Base-by-base conservation (phyloP, 1,284 basidiomycete species). In the Stereum hirsutum region DNA sequence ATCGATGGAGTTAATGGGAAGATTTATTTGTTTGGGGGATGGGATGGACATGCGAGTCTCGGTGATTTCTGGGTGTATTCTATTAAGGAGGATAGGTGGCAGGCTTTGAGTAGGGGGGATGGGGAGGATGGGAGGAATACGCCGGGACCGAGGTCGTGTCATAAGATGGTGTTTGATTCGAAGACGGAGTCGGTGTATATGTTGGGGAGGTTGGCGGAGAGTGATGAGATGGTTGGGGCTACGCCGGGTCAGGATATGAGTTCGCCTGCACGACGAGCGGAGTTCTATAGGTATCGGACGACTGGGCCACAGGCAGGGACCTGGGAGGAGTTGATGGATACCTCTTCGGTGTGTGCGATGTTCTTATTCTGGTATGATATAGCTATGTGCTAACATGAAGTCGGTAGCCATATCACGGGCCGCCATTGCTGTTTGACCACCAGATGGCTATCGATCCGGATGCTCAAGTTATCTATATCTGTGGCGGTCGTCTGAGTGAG, bases 41-140 rank as follows among this genome's bases (percentile, higher is more conserved):
- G 80, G 77, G 76, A 89, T 49, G 88, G 89, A 2, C 60, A 72
- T 45, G 79, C 72, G 47, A 79, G 76, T 45, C 65, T 91, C 12
- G 80, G 84, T 49, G 89, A 92, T 57, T 80, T 91, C 46, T 90
- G 88, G 88, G 69, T 71, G 33, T 91, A 86, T 58, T 69, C 74
- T 47, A 72, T 86, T 54, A 62, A 61, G 32, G 64, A 71, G n/a
- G 73, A 76, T 39, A 64, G 68, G 40, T 91, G 89, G 89, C 64
- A 64, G 5, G 52, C 78, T 20, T 64, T 89, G 40, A 79, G 75
- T 44, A 61, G 67, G 26, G 72, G 68, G 39, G 81, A 81, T 1
- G 64, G 71, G 2, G 54, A 63, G 30, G 78, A 82, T 35, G n/a
- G n/a, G n/a, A 64, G 65, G 42, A 74, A 79, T 41, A 85, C 83